A percentile compares a stretch with the other conserved stretches of the same genome.
Conservation (phyloP, 2,329 filamentous ascomycete species). For the Curvularia sp. region DNA sequence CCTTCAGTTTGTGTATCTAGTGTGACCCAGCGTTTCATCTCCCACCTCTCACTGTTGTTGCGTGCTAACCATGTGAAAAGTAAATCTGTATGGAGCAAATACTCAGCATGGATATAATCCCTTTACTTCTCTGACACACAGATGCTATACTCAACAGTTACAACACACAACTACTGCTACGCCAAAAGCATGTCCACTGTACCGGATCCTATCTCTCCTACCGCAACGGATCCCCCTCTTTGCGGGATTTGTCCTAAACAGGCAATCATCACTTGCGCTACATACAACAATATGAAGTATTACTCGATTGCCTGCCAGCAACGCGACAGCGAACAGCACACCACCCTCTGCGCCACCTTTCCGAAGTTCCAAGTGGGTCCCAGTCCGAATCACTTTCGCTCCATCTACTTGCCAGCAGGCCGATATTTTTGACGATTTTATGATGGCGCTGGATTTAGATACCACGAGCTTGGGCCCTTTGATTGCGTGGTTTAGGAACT, state of each 20-base stretch:
- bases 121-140: not conserved
- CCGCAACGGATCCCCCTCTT: not conserved
- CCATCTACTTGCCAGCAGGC: not conserved
- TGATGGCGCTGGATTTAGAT: conserved; percentile 1
- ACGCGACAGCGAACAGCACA: not conserved
- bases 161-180: not conserved
- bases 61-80: not conserved
- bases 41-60: not conserved
- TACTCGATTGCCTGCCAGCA: not conserved
- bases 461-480: not conserved
- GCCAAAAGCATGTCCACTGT: not conserved
- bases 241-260: not conserved
- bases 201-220: not conserved
- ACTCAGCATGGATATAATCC: not conserved
- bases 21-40: not conserved
- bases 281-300: conserved; percentile 5
- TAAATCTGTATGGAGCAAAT: not conserved
- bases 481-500: not conserved
- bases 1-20: not conserved
- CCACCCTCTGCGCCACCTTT: not conserved
- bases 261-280: not conserved
- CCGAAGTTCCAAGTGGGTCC: not conserved
- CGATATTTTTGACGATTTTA: not conserved
- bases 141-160: not conserved
- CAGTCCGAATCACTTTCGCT: conserved; percentile 2